Percentiles rank a stretch among this genome's conserved stretches.
phyloP scores from a whole-genome alignment of 768 basidiomycete genomes.

The Harrya chromipes region DNA sequence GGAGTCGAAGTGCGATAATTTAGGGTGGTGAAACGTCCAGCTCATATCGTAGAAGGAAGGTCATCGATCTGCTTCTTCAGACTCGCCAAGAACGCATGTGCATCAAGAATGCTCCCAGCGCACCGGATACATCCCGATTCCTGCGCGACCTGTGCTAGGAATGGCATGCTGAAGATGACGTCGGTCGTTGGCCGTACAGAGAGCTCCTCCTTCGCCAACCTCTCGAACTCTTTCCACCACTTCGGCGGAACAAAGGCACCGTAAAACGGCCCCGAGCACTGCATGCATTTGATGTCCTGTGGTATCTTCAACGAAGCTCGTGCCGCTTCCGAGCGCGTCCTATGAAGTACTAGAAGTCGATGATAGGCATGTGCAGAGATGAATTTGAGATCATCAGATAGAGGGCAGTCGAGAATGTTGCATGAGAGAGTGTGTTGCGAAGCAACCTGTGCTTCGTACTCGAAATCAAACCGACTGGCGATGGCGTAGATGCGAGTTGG shows the following conservation, averaged over 20 bases:
- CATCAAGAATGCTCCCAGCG: slow-evolving; percentile 61
- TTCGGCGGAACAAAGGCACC: slow-evolving; percentile 50
- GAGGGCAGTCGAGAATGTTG: slow-evolving; percentile 53
- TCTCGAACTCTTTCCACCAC: slow-evolving; percentile 69
- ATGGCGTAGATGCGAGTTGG: slow-evolving; percentile 70
- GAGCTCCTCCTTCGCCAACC: slow-evolving; percentile 56
- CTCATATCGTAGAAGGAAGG: slow-evolving; percentile 43
- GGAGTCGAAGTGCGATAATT: not conserved
- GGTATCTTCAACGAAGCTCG: slow-evolving; percentile 44
- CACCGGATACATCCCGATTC: slow-evolving; percentile 59
- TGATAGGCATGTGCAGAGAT: slow-evolving; percentile 70
- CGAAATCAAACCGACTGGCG: slow-evolving; percentile 61
- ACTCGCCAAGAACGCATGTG: slow-evolving; percentile 50
- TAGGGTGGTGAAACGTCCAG: not conserved
- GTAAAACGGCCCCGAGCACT: slow-evolving; percentile 55
- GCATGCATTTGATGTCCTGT: slow-evolving; percentile 58
- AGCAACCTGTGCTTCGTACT: slow-evolving; percentile 59
- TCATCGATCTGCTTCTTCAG: slow-evolving; percentile 59
- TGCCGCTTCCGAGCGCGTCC: slow-evolving; percentile 48
- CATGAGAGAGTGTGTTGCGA: slow-evolving; percentile 54
- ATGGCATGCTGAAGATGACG: slow-evolving; percentile 58
- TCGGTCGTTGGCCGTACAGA: slow-evolving; percentile 52
- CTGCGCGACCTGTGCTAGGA: slow-evolving; percentile 50
- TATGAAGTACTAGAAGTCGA: slow-evolving; percentile 59
- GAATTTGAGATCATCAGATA: slow-evolving; percentile 59